Evolutionary conservation across 164 flowering plant species (phyloP).

Genomic region (Vitis vinifera): ASM3070453v1 NC_081814.1:17106501-17107000

Average conservation of each 20-base stretch:
- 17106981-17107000: too few relatives aligned
- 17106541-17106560: too few relatives aligned
- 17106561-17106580: background rate
- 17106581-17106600: background rate
- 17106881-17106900: constrained; percentile 13
- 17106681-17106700: constrained; percentile 31
- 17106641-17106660: background rate
- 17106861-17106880: constrained; percentile 22
- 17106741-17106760: constrained; percentile 25
- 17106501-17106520: too few relatives aligned
- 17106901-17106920: background rate
- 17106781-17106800: constrained; percentile 32
- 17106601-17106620: background rate
- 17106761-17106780: constrained; percentile 30
- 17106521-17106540: too few relatives aligned
- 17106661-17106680: constrained; percentile 36
- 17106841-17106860: constrained; percentile 23
- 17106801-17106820: constrained; percentile 31
- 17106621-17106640: background rate
- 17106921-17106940: too few relatives aligned
- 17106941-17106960: too few relatives aligned
- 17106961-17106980: too few relatives aligned
- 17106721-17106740: constrained; percentile 32
- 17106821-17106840: constrained; percentile 33
- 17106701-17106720: constrained; percentile 34